Conservation (phyloP, 2,329 filamentous ascomycete genomes). For the Fusarium sterilihyphosum region DNA sequence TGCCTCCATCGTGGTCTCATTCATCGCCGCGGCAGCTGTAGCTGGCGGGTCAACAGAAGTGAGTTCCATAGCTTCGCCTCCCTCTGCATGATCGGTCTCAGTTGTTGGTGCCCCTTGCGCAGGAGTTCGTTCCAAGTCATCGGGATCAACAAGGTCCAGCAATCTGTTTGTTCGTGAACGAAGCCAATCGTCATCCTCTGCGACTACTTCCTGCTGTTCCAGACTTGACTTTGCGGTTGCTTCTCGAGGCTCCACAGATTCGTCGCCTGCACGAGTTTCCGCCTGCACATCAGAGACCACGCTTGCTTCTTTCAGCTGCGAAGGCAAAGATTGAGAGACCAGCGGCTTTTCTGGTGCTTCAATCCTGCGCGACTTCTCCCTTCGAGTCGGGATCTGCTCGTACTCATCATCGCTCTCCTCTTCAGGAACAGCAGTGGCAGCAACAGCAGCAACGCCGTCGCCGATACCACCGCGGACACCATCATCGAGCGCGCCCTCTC, state of each 20-base stretch:
- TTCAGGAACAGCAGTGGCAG: conserved; percentile 55
- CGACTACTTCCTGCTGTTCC: conserved; percentile 49
- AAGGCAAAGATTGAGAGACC: conserved; percentile 25
- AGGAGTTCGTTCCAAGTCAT: conserved; percentile 56
- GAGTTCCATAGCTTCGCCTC: conserved; percentile 25
- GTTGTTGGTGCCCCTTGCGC: conserved; percentile 25
- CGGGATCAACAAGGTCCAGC: conserved; percentile 84
- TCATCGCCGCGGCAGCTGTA: conserved; percentile 31
- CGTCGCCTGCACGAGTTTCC: conserved; percentile 24
- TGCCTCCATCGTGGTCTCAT: conserved; percentile 41
- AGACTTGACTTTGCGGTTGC: conserved; percentile 27
- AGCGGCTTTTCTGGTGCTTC: conserved; percentile 41
- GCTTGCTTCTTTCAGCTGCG: conserved; percentile 33
- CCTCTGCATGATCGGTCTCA: conserved; percentile 30
- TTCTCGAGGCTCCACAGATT: conserved; percentile 37
- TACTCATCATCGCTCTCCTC: conserved; percentile 80
- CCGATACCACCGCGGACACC: conserved; percentile 40
- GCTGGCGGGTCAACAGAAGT: conserved; percentile 21
- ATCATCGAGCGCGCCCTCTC: conserved; percentile 48
- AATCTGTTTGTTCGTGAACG: conserved; percentile 87
- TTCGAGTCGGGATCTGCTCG: conserved; percentile 69
- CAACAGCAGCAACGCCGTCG: conserved; percentile 33
- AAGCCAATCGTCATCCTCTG: conserved; percentile 90
- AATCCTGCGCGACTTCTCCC: conserved; percentile 56
- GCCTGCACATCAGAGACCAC: conserved; percentile 12